Evolutionary conservation across 176 grass and related monocot species (phyloP), one percentile per base, ranked within the genome.

Genomic region (Cocos nucifera): DNA sequence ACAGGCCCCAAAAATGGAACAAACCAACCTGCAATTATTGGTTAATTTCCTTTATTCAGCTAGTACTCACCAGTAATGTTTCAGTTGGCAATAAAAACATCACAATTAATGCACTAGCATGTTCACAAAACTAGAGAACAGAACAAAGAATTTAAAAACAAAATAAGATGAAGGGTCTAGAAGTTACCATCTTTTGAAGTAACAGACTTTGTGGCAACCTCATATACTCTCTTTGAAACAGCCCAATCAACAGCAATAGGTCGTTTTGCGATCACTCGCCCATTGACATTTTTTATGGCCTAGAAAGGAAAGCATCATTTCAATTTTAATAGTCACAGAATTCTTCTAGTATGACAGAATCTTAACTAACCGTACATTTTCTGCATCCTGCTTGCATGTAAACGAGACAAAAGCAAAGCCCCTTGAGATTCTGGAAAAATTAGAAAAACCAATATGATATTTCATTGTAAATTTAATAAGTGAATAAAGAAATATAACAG

Each of bases 341-440:
- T 49, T 73, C 28, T 68, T 48, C 15, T 74, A 61, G 15, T 51
- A 59, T 69, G 57, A 82, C 50, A 49, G 48, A 67, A 66, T 19
- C 10, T 51, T 53, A 73, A 72, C 51, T 64, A 53, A 74, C 17
- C 62, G 15, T 97, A 97, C 93, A 78, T 91, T 91, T 88, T 97
- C 93, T 73, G 93, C 93, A 70, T 91, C 86, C 44, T 88, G 72
- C 71, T 97, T 97, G 61, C 93, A 73, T 56, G 84, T 97, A 72
- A 97, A 97, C 57, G 93, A 97, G 28, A 97, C 87, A 80, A 97
- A 97, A 73, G 87, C 93, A 80, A 97, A 97, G 49, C 93, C 93
- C 80, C 7, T 97, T 54, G 93, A 97, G 50, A 73, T 56, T 70
- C 93, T 97, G 81, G 10, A 67, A 80, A 85, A 78, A 15, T 0